Conservation (phyloP, 441 rosid genomes). For the Gossypium davidsonii region DNA sequence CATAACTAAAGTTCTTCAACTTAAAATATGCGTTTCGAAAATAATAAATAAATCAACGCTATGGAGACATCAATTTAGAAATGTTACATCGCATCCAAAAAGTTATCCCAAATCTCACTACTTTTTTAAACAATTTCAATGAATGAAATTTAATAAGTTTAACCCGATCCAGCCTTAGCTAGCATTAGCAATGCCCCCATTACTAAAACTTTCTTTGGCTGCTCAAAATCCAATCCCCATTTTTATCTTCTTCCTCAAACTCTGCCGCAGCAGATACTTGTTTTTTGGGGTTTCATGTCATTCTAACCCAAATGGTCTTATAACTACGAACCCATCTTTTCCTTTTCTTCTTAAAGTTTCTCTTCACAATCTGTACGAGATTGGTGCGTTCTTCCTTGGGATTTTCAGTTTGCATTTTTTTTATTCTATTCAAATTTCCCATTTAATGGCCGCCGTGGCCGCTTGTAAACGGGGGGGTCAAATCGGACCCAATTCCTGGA, state of each 20-base stretch:
- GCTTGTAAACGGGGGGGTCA: slow-evolving; percentile 40
- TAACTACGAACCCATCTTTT: not conserved
- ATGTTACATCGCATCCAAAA: too few relatives aligned
- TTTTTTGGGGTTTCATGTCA: not conserved
- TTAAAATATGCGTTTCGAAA: too few relatives aligned
- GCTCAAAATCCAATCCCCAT: not conserved
- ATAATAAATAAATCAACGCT: too few relatives aligned
- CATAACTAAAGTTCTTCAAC: too few relatives aligned
- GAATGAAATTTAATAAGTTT: too few relatives aligned
- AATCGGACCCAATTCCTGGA: slow-evolving; percentile 30
- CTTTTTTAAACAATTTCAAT: too few relatives aligned
- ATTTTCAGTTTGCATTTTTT: not conserved
- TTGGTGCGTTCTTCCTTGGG: not conserved
- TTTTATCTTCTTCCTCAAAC: not conserved
- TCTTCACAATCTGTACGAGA: not conserved
- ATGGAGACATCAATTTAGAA: too few relatives aligned
- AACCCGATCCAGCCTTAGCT: not conserved
- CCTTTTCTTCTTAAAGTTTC: not conserved
- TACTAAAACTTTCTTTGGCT: not conserved
- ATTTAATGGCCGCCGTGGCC: slow-evolving; percentile 13
- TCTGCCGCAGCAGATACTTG: not conserved
- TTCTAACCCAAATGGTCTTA: not conserved
- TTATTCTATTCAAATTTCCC: not conserved
- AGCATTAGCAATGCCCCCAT: not conserved
- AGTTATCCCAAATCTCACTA: too few relatives aligned